A percentile compares a stretch with the other conserved stretches of the same genome.
phyloP scores from a whole-genome alignment of 306 rosid species.

The Prunus kanzakura region DNA sequence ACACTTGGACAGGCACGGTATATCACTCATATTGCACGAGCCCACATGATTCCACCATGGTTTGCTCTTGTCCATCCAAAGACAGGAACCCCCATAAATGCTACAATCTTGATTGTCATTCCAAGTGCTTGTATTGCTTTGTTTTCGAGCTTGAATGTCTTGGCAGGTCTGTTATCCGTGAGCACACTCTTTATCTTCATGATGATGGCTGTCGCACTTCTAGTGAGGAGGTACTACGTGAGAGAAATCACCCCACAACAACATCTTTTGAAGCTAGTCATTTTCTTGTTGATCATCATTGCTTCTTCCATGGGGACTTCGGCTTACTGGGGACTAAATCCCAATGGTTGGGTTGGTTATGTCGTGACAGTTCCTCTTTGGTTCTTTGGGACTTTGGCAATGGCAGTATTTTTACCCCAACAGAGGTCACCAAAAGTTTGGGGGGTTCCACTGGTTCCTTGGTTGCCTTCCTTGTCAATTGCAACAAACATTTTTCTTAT shows the following conservation, averaged over 20 bases:
- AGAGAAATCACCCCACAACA: slow-evolving; percentile 44
- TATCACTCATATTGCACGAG: slow-evolving; percentile 70
- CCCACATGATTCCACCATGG: slow-evolving; percentile 82
- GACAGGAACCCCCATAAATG: slow-evolving; percentile 77
- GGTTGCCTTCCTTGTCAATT: slow-evolving; percentile 78
- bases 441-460: slow-evolving; percentile 88
- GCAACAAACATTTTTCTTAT: slow-evolving; percentile 68
- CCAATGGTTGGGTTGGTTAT: slow-evolving; percentile 66
- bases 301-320: slow-evolving; percentile 70
- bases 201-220: slow-evolving; percentile 73
- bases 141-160: slow-evolving; percentile 56
- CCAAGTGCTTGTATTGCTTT: slow-evolving; percentile 54
- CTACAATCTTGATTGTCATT: slow-evolving; percentile 54
- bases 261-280: slow-evolving; percentile 42
- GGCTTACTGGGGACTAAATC: slow-evolving; percentile 59
- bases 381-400: slow-evolving; percentile 63
- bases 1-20: slow-evolving; percentile 57
- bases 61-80: slow-evolving; percentile 77
- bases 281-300: slow-evolving; percentile 49
- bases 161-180: slow-evolving; percentile 60
- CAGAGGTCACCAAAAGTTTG: slow-evolving; percentile 68
- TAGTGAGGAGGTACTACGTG: slow-evolving; percentile 79
- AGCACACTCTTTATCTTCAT: slow-evolving; percentile 68
- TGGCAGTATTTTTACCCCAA: slow-evolving; percentile 44
- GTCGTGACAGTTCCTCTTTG: slow-evolving; percentile 49